Evolutionary conservation across 352 stramenopile genomes (phyloP), one percentile per base, ranked within the genome.

Genomic region (Globisporangium polare): DNA sequence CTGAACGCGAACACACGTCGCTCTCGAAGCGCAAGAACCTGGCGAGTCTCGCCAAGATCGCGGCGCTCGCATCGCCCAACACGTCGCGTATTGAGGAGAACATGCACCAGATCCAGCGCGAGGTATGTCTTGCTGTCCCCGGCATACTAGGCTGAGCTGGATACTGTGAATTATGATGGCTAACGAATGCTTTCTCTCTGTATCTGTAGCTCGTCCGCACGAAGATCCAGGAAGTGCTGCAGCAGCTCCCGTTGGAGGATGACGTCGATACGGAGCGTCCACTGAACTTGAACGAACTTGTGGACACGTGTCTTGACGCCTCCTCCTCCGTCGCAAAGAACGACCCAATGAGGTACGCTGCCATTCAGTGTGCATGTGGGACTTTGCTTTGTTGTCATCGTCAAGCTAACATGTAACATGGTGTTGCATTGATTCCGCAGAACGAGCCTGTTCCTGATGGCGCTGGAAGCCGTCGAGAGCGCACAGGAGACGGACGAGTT

Each of bases 31-130:
- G 86, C 33, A 92, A 94, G 58, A 95, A 81, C 4, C 78, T 95
- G 66, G 67, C 74, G 13, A 94, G 86, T 39, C 84, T 94, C 59
- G 79, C 83, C 0, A 92, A 94, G 50, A 84, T 95, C n/a, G 84
- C 84, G 39, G 75, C 81, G 2, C 68, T 90, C 24, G 86, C 82
- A n/a, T 71, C 65, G 3, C 72, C 80, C 2, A 72, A 63, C 39
- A 72, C 74, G 5, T 71, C 74, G 41, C 57, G 66, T 24, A 55
- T 73, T 35, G 62, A 80, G 33, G 65, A 66, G 41, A 73, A 47
- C 35, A 66, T 67, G 63, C 62, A 88, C n/a, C 71, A 79, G 43
- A 85, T 90, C 58, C 72, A 88, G 43, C 75, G 75, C 17, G 83
- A 92, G 78, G 82, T 91, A 67, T 37, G 62, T 71, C 24, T 46